Evolutionary conservation across 108 stramenopile genomes (phyloP), one percentile per base, ranked within the genome.

Genomic region (Chaetoceros tenuissimus): DNA sequence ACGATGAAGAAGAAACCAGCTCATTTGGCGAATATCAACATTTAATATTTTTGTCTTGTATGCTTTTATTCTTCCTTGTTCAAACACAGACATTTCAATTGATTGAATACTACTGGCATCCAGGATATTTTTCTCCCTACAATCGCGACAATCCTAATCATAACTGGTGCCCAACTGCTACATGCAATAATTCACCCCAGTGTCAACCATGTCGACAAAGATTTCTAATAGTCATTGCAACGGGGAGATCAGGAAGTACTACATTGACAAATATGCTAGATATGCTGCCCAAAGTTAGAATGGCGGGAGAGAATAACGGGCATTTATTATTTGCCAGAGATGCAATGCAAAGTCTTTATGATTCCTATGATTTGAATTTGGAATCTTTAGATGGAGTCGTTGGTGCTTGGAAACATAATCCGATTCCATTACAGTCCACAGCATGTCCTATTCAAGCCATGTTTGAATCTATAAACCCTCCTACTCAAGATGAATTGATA

Each of bases 381-480:
- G 34, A 40, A 5, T 10, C 8, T 40, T 13, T 5, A 40, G 34
- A 40, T 5, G 34, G 13, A 10, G 34, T 40, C 8, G 34, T 10
- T 5, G 34, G 34, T 40, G 34, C 28, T 22, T 55, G 52, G 59
- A 20, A 40, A 18, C 63, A 58, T 19, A 25, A 61, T 29, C 45
- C 23, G 3, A 31, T 65, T 7, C 64, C 58, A 26, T 0, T 46
- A 13, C 24, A 25, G 24, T 8, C 59, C 1, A 31, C 60, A 22
- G 57, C 73, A 8, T 69, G 68, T 46, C 40, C 31, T 1, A 21
- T 47, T 7, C 68, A 74, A 21, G 31, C 47, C n/a, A 55, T 62
- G 34, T 53, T 74, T 46, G 58, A 74, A 24, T 50, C 59, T 0
- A 65, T 74, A 27, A 66, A 63, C 46, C 73, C 73, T 13, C 73